Evolutionary conservation across 805 yeast genomes (phyloP).

Genomic region (Saccharomycopsis lassenensis): DNA sequence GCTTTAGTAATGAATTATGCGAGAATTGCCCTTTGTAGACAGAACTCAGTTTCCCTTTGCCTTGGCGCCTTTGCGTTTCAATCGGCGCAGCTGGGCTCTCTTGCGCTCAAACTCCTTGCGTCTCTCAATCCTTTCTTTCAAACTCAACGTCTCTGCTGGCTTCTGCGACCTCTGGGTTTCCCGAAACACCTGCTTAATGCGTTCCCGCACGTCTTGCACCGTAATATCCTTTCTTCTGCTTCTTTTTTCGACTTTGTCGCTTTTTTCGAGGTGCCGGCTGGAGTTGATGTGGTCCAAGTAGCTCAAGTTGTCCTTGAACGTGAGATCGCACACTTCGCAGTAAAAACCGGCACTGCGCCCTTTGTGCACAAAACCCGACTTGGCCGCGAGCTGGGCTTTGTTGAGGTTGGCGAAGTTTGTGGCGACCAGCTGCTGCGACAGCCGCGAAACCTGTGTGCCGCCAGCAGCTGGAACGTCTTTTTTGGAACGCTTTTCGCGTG

Average conservation of each 20-base stretch:
- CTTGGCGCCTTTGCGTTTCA: conserved; percentile 2
- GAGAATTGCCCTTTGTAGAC: no score
- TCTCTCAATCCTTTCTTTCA: conserved; percentile 13
- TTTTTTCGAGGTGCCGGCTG: conserved; percentile 46
- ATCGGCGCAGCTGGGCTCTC: neutral
- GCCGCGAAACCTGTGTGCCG: neutral
- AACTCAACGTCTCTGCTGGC: conserved; percentile 9
- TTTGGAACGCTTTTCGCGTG: conserved; percentile 25
- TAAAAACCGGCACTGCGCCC: conserved; percentile 72
- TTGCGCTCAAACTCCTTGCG: conserved; percentile 10
- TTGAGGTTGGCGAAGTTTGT: conserved; percentile 22
- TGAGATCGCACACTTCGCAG: conserved; percentile 70
- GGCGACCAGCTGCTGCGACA: neutral
- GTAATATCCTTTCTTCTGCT: conserved; percentile 10
- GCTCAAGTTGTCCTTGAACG: conserved; percentile 77
- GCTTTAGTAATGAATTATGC: no score
- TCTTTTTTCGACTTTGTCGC: no score
- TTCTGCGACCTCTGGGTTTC: conserved; percentile 1
- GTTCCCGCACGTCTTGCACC: conserved; percentile 12
- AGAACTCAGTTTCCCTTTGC: no score
- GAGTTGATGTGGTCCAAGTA: conserved; percentile 75
- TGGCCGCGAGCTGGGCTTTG: conserved; percentile 25
- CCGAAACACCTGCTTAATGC: conserved; percentile 8
- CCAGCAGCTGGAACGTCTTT: conserved; percentile 5
- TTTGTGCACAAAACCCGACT: conserved; percentile 23